Evolutionary conservation across 768 basidiomycete species (phyloP).

Genomic region (Rhodotorula paludigena): DNA sequence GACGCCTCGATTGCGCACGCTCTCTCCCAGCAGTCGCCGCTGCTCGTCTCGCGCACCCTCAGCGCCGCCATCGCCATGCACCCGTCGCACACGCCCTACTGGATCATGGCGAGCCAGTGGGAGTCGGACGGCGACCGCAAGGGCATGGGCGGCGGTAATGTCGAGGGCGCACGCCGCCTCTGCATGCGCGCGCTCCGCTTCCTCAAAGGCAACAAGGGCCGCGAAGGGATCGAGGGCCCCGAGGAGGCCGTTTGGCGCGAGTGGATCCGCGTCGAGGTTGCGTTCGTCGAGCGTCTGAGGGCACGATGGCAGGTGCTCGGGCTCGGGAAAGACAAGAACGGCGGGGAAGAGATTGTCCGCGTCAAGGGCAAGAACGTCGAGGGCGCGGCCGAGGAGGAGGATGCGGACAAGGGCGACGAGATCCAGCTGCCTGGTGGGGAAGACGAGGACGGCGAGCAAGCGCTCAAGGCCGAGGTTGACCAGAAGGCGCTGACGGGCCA

Average conservation of each 20-base stretch:
- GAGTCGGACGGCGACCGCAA: slow-evolving; percentile 40
- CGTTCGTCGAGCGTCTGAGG: slow-evolving; percentile 37
- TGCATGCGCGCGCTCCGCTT: slow-evolving; percentile 43
- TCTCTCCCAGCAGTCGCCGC: slow-evolving; percentile 29
- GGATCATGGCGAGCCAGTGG: slow-evolving; percentile 41
- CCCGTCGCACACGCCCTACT: slow-evolving; percentile 36
- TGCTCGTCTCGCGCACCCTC: slow-evolving; percentile 38
- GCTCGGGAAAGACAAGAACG: slow-evolving; percentile 24
- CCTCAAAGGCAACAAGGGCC: slow-evolving; percentile 31
- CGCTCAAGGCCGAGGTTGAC: slow-evolving; percentile 48
- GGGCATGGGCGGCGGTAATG: slow-evolving; percentile 42
- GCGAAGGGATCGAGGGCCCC: background rate
- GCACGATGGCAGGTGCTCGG: slow-evolving; percentile 36
- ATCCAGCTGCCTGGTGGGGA: background rate
- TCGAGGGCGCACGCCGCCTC: slow-evolving; percentile 37
- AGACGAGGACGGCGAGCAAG: slow-evolving; percentile 22
- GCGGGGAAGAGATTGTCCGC: slow-evolving; percentile 20
- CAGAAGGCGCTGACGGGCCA: slow-evolving; percentile 55
- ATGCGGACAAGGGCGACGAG: slow-evolving; percentile 36
- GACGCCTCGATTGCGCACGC: slow-evolving; percentile 39
- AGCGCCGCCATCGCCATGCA: slow-evolving; percentile 40
- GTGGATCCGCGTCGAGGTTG: slow-evolving; percentile 41
- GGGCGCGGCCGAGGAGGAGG: slow-evolving; percentile 31
- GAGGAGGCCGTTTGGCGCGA: slow-evolving; percentile 38
- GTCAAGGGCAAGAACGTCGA: slow-evolving; percentile 7